Percentiles rank a stretch among this genome's conserved stretches.
Evolutionary conservation across 2,329 filamentous ascomycete species (phyloP).

Genomic region (Aspergillus intermedius): DNA sequence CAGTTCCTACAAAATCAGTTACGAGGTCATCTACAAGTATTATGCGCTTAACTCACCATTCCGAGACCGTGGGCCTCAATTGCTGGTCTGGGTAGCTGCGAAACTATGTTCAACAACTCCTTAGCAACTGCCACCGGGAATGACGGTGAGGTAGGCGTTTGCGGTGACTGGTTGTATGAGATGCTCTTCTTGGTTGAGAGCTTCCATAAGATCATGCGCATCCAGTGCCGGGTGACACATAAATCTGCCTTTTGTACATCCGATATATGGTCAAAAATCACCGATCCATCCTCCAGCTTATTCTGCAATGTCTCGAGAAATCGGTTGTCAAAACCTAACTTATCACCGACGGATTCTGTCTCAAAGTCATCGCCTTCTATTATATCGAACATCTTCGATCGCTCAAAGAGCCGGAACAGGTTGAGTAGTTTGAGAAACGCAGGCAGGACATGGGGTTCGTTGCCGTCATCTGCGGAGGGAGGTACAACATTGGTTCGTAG

Average conservation of each 20-base stretch:
- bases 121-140: conserved; percentile 41
- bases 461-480: conserved; percentile 33
- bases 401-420: conserved; percentile 47
- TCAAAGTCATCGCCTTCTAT: conserved; percentile 27
- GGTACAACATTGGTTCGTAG: conserved; percentile 37
- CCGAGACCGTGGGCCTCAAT: conserved; percentile 47
- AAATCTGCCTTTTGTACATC: conserved; percentile 46
- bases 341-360: conserved; percentile 1
- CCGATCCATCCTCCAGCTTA: conserved; percentile 37
- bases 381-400: conserved; percentile 45
- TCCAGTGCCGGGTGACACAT: conserved; percentile 47
- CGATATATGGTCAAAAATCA: conserved; percentile 38
- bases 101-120: conserved; percentile 41
- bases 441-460: conserved; percentile 41
- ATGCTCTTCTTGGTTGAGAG: conserved; percentile 27
- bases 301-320: conserved; percentile 30
- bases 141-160: conserved; percentile 3
- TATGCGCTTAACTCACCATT: conserved; percentile 19
- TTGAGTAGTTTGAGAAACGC: conserved; percentile 46
- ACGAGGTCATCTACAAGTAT: neutral
- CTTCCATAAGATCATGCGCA: conserved; percentile 46
- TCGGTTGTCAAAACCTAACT: conserved; percentile 23
- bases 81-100: conserved; percentile 40
- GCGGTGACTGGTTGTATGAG: conserved; percentile 16
- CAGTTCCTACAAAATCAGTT: conserved; percentile 16